Evolutionary conservation across 2,329 filamentous ascomycete genomes (phyloP).

Genomic region (Chaetomiaceae sp.): DNA sequence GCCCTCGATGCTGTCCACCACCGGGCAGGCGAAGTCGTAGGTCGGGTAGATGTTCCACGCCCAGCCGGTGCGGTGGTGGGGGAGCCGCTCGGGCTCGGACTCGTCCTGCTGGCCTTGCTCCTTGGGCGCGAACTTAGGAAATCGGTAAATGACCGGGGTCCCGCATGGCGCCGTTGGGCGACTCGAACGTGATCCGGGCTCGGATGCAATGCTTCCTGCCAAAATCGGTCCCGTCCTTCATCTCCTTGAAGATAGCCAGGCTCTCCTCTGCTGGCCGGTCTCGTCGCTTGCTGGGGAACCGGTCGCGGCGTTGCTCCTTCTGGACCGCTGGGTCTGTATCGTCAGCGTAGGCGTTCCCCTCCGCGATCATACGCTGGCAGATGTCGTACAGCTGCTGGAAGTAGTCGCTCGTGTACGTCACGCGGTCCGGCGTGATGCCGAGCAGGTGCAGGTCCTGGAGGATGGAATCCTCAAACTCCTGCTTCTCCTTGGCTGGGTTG

Average conservation of each 20-base stretch:
- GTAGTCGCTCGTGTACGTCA: conserved; percentile 92
- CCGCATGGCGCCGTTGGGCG: conserved; percentile 91
- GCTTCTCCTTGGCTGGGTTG: conserved; percentile 94
- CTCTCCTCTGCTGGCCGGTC: conserved; percentile 78
- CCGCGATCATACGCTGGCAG: conserved; percentile 76
- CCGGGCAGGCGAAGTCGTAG: conserved; percentile 81
- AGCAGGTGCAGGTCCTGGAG: conserved; percentile 86
- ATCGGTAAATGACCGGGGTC: conserved; percentile 91
- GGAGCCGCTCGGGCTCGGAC: conserved; percentile 62
- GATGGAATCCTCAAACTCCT: conserved; percentile 92
- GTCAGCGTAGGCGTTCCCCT: conserved; percentile 87
- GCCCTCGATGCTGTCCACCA: conserved; percentile 75
- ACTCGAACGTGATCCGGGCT: conserved; percentile 86
- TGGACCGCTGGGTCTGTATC: conserved; percentile 89
- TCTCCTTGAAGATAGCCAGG: conserved; percentile 81
- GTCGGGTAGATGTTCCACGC: conserved; percentile 84
- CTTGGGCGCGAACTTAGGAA: background rate
- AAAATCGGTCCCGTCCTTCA: conserved; percentile 66
- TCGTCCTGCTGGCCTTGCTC: background rate
- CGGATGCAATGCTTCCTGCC: conserved; percentile 85
- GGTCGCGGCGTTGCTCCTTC: conserved; percentile 77
- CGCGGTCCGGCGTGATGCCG: conserved; percentile 81
- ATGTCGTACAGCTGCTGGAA: conserved; percentile 88
- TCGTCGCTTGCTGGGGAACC: conserved; percentile 74
- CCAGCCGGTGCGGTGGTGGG: conserved; percentile 72